Evolutionary conservation across 208 protist species (phyloP), one percentile per base, ranked within the genome.

Genomic region (Leishmania turanica): DNA sequence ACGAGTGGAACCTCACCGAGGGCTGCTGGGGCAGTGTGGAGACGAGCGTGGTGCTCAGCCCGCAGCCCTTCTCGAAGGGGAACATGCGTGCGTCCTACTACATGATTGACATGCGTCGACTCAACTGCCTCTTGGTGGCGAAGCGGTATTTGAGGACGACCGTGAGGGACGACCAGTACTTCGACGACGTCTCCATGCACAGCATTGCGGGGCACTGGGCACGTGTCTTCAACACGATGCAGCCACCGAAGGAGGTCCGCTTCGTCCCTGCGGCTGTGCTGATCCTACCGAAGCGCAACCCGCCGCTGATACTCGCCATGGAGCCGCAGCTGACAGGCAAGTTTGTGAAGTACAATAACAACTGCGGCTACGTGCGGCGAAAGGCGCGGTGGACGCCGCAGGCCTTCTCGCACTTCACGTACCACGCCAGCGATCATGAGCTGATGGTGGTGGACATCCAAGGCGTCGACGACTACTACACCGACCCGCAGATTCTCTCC

Each of bases 291-390:
- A 62, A 87, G n/a, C 91, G 90, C 71, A 64, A 64, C 17, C 86
- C 90, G 19, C 88, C 93, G n/a, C 81, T 96, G 54, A 79, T 95
- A 60, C 83, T 94, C 64, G 90, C 94, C 42, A 88, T 96, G 80
- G 94, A 98, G 84, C 90, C 89, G 68, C 84, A 89, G 68, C 84
- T 97, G 69, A 87, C 86, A 17, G 96, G 96, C 42, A 89, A 82
- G 42, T 98, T 95, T 77, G 77, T 77, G n/a, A 98, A 98, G 86
- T 93, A 98, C 91, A 97, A 97, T 85, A 97, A 97, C 86, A 98
- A 98, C 90, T 88, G 81, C 81, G 96, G 94, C 78, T 97, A 93
- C 83, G 88, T 96, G 75, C 83, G 87, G 15, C 82, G 87, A 24
- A 88, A 93, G 66, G 86, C 88, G 34, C 89, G 93, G 21, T 94